phyloP scores from a whole-genome alignment of 768 basidiomycete genomes.

The Phaeolepiota aurea region DNA sequence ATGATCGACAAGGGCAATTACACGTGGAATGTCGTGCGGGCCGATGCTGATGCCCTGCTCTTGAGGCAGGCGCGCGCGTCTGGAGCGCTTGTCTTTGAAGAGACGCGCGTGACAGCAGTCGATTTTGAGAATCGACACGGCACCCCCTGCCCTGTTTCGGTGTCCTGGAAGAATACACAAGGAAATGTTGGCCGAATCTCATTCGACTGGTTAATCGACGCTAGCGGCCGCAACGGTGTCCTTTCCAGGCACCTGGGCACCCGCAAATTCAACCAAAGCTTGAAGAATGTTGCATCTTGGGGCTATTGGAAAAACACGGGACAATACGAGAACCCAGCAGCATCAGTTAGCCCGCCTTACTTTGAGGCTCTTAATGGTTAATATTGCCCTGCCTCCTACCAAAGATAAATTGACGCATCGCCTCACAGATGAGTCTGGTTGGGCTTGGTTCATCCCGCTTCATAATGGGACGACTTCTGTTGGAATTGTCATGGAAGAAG shows the following conservation, averaged over 20 bases:
- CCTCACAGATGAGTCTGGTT: constrained; percentile 35
- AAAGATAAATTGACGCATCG: background rate
- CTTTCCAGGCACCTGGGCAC: constrained; percentile 42
- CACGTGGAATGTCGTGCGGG: constrained; percentile 53
- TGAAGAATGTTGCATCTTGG: constrained; percentile 53
- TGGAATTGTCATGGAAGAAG: constrained; percentile 30
- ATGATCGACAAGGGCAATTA: constrained; percentile 35
- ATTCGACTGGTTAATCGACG: constrained; percentile 54
- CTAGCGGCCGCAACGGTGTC: constrained; percentile 46
- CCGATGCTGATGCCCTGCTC: constrained; percentile 47
- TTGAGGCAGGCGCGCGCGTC: constrained; percentile 38
- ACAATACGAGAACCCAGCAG: constrained; percentile 25
- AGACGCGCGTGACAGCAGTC: constrained; percentile 33
- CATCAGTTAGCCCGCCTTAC: constrained; percentile 30
- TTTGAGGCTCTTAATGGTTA: constrained; percentile 47
- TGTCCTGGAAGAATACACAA: constrained; percentile 17
- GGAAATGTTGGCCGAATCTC: constrained; percentile 27
- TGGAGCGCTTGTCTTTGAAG: constrained; percentile 39
- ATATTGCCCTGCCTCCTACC: constrained; percentile 5
- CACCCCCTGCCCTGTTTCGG: constrained; percentile 21
- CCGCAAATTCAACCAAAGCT: constrained; percentile 36
- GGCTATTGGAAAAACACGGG: constrained; percentile 40
- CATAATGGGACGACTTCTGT: constrained; percentile 28
- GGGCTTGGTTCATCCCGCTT: constrained; percentile 45
- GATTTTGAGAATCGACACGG: constrained; percentile 21